Evolutionary conservation across 2,329 filamentous ascomycete genomes (phyloP).

Genomic region (Alternaria incomplexa): DNA sequence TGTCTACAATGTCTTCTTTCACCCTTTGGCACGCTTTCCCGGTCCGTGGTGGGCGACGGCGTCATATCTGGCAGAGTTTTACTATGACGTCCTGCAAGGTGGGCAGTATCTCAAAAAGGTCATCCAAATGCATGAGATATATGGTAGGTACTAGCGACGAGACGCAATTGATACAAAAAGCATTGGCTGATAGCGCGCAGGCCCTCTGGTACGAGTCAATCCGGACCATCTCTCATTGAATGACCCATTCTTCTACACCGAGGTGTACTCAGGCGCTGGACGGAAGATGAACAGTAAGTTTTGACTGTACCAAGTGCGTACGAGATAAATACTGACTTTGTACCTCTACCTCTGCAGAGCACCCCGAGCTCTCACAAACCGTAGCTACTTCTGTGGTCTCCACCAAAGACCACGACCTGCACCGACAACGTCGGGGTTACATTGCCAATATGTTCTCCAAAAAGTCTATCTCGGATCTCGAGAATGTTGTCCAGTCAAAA

Average conservation of each 20-base stretch:
- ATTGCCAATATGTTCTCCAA: slow-evolving; percentile 37
- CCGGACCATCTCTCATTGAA: slow-evolving; percentile 15
- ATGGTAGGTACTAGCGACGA: slow-evolving; percentile 6
- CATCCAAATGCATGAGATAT: slow-evolving; percentile 37
- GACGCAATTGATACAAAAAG: background rate
- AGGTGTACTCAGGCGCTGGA: background rate
- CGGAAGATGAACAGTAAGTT: background rate
- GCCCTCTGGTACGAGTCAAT: slow-evolving; percentile 18
- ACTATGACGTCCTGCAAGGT: slow-evolving; percentile 14
- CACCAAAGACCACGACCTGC: slow-evolving; percentile 25
- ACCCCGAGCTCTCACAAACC: background rate
- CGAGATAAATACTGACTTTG: background rate
- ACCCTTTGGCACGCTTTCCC: slow-evolving; percentile 14
- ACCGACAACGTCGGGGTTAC: slow-evolving; percentile 28
- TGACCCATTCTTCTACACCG: slow-evolving; percentile 10
- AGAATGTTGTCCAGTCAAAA: slow-evolving; percentile 23
- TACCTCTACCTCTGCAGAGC: background rate
- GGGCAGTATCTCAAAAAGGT: slow-evolving; percentile 45
- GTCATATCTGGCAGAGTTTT: slow-evolving; percentile 12
- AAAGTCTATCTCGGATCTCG: slow-evolving; percentile 19
- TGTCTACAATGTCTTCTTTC: slow-evolving; percentile 16
- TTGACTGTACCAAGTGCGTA: background rate
- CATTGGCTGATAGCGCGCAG: background rate
- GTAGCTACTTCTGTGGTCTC: background rate
- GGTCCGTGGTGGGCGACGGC: slow-evolving; percentile 16